phyloP scores from a whole-genome alignment of 2,329 filamentous ascomycete species.

The Fusarium ramigenum region DNA sequence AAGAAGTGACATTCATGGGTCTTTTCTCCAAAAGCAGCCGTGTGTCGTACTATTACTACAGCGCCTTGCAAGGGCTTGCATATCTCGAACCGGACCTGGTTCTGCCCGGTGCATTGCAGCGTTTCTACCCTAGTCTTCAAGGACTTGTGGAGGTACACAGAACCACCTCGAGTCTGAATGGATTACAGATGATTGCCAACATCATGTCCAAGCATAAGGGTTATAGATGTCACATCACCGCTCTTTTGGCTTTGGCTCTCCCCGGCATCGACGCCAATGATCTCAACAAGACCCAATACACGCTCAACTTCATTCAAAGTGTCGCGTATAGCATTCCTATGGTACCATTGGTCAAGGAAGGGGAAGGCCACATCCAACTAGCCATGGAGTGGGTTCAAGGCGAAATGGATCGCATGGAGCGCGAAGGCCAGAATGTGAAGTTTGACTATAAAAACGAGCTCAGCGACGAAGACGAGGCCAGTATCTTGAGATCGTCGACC shows the following conservation, averaged over 20 bases:
- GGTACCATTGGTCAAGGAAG: constrained; percentile 71
- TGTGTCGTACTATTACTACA: constrained; percentile 90
- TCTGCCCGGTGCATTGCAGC: constrained; percentile 89
- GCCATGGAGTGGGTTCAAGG: constrained; percentile 94
- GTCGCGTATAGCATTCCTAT: constrained; percentile 97
- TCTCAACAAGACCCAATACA: constrained; percentile 94
- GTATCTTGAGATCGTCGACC: constrained; percentile 91
- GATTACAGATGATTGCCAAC: constrained; percentile 90
- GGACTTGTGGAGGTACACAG: constrained; percentile 96
- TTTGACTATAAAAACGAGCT: constrained; percentile 87
- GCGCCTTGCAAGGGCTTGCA: constrained; percentile 86
- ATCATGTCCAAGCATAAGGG: constrained; percentile 93
- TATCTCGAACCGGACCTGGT: constrained; percentile 93
- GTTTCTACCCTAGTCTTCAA: constrained; percentile 97
- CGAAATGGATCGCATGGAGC: constrained; percentile 93
- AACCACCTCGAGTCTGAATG: constrained; percentile 91
- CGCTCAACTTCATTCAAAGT: constrained; percentile 92
- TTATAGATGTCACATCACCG: constrained; percentile 96
- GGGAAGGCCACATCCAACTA: constrained; percentile 70
- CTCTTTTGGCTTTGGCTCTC: constrained; percentile 87
- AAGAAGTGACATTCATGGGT: constrained; percentile 97
- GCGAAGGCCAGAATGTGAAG: constrained; percentile 83
- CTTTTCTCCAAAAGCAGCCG: constrained; percentile 96
- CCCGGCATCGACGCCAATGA: constrained; percentile 98
- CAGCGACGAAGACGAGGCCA: constrained; percentile 84